phyloP scores from a whole-genome alignment of 768 basidiomycete species.

The Xanthoconium purpureum region DNA sequence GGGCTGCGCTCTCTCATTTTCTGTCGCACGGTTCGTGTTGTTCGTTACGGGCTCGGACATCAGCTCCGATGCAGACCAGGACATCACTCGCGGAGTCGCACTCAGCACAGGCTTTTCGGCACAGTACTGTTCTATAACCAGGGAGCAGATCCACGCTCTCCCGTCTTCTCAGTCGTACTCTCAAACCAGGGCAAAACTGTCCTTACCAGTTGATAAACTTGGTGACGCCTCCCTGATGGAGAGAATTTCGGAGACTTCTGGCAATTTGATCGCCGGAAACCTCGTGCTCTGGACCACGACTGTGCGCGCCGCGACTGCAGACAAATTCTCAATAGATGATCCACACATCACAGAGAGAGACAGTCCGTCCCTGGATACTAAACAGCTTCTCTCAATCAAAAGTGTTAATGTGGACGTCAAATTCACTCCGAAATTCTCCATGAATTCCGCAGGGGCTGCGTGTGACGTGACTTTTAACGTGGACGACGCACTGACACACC shows the following conservation, averaged over 20 bases:
- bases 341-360: constrained; percentile 55
- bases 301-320: constrained; percentile 62
- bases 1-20: constrained; percentile 54
- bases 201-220: constrained; percentile 50
- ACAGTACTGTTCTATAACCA: constrained; percentile 51
- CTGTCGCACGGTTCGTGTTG: constrained; percentile 59
- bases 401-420: constrained; percentile 30
- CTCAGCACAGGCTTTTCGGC: constrained; percentile 51
- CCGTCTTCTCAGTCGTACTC: constrained; percentile 31
- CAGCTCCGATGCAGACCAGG: constrained; percentile 64
- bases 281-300: constrained; percentile 46
- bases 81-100: constrained; percentile 68
- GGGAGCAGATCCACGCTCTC: constrained; percentile 17
- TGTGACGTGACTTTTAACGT: constrained; percentile 49
- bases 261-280: constrained; percentile 41
- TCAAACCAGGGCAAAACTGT: constrained; percentile 51
- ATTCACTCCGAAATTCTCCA: constrained; percentile 11
- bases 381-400: constrained; percentile 45
- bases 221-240: constrained; percentile 45
- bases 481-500: constrained; percentile 48
- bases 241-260: constrained; percentile 31
- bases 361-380: constrained; percentile 38
- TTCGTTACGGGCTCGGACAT: constrained; percentile 79
- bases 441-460: constrained; percentile 11
- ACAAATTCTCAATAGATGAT: constrained; percentile 65